phyloP scores from a whole-genome alignment of 2,329 filamentous ascomycete species.

The Amesomyces nigricolor region DNA sequence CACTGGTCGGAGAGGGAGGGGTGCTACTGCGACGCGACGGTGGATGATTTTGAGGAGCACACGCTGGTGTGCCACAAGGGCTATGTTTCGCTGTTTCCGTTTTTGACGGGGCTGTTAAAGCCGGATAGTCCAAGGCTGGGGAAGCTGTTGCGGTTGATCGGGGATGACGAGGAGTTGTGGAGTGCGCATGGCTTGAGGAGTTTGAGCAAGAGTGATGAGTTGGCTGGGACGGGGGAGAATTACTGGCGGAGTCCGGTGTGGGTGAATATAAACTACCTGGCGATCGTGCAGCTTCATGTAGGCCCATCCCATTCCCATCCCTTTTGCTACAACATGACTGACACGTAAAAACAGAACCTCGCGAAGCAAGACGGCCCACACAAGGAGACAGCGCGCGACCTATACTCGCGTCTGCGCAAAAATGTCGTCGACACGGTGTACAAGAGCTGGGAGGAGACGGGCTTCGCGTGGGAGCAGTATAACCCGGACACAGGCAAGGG shows the following conservation, averaged over 20 bases:
- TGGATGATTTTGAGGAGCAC: constrained; percentile 92
- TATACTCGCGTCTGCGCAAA: constrained; percentile 71
- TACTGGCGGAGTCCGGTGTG: constrained; percentile 95
- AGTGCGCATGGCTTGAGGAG: constrained; percentile 83
- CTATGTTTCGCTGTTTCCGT: constrained; percentile 90
- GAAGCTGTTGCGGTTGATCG: constrained; percentile 69
- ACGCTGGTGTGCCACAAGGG: constrained; percentile 90
- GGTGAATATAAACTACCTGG: constrained; percentile 94
- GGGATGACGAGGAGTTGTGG: constrained; percentile 81
- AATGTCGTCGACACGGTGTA: constrained; percentile 89
- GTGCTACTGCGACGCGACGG: constrained; percentile 89
- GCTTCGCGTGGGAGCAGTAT: constrained; percentile 98
- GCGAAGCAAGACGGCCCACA: constrained; percentile 63
- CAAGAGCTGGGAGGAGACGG: constrained; percentile 80
- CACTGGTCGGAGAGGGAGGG: constrained; percentile 82
- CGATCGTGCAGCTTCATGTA: constrained; percentile 71
- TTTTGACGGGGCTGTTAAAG: constrained; percentile 74
- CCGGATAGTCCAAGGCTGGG: constrained; percentile 69
- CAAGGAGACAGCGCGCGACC: constrained; percentile 58
- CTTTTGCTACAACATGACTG: background rate
- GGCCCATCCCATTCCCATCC: constrained; percentile 31
- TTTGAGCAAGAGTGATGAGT: constrained; percentile 73
- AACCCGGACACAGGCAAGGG: constrained; percentile 86
- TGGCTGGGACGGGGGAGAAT: constrained; percentile 89
- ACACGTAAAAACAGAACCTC: constrained; percentile 45